Percentiles rank a stretch among this genome's conserved stretches.
These are phyloP conservation scores for Ettlia oleoabundans DNA, from an alignment of 139 green algal species.

Conservation along the genomic window DNA sequence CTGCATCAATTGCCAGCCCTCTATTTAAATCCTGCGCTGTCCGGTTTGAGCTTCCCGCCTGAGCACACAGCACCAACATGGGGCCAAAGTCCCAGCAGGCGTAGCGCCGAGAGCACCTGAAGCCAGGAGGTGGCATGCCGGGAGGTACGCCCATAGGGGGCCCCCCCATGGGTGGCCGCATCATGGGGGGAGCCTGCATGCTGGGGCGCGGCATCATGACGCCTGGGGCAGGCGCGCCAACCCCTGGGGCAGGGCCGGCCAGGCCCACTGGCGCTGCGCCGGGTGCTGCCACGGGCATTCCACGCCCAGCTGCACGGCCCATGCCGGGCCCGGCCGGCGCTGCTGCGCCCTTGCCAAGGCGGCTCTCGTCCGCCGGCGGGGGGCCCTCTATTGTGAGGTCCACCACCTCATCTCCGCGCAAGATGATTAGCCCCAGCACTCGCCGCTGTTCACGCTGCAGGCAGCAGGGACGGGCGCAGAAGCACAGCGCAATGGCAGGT, in stretches of 20 bases:
- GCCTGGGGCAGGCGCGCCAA: slow-evolving; percentile 87
- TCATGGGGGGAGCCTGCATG: slow-evolving; percentile 62
- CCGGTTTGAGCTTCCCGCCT: too few species aligned
- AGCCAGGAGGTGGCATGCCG: slow-evolving; percentile 59
- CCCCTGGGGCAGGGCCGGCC: slow-evolving; percentile 82
- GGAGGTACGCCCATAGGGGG: slow-evolving; percentile 39
- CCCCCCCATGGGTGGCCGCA: slow-evolving; percentile 53
- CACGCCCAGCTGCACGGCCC: slow-evolving; percentile 81
- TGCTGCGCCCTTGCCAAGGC: slow-evolving; percentile 51
- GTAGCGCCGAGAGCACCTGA: slow-evolving; percentile 6
- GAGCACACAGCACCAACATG: too few species aligned
- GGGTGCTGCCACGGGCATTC: slow-evolving; percentile 75
- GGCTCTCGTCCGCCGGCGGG: slow-evolving; percentile 82
- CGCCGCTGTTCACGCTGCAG: slow-evolving; percentile 87
- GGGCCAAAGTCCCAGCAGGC: too few species aligned
- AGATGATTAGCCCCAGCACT: slow-evolving; percentile 94
- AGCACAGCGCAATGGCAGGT: neutral
- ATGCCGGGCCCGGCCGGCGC: slow-evolving; percentile 81
- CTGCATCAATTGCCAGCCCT: too few species aligned
- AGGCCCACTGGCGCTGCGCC: slow-evolving; percentile 85
- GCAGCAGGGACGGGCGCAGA: neutral
- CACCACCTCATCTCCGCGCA: slow-evolving; percentile 96
- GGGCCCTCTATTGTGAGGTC: slow-evolving; percentile 96
- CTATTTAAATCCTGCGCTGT: too few species aligned
- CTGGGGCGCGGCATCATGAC: slow-evolving; percentile 93